phyloP scores from a whole-genome alignment of 345 rosid genomes.

The Arabis alpina region DNA sequence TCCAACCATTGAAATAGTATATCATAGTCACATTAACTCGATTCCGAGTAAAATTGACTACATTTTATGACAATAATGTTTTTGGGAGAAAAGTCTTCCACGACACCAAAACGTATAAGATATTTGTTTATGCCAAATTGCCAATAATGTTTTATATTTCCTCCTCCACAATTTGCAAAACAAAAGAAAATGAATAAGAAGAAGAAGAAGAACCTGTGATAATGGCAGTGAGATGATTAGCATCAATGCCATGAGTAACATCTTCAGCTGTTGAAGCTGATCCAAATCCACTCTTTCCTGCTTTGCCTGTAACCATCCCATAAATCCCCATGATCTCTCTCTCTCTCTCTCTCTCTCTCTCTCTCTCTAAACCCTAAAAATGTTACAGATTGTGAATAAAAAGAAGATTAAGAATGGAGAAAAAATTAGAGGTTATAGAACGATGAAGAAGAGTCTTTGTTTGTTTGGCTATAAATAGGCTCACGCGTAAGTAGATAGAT shows the following conservation, averaged over 20 bases:
- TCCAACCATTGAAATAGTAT: neutral
- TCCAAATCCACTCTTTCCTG: slow-evolving; percentile 89
- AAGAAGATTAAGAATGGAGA: slow-evolving; percentile 25
- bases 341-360: neutral
- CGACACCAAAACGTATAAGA: slow-evolving; percentile 3
- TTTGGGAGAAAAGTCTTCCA: slow-evolving; percentile 1
- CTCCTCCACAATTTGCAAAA: neutral
- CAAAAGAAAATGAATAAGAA: neutral
- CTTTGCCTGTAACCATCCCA: slow-evolving; percentile 65
- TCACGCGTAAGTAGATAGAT: slow-evolving; percentile 18
- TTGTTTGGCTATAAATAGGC: slow-evolving; percentile 38
- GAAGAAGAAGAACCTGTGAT: slow-evolving; percentile 59
- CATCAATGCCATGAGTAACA: slow-evolving; percentile 73
- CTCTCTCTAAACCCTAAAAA: slow-evolving; percentile 12
- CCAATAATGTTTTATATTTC: no score
- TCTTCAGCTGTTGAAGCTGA: slow-evolving; percentile 85
- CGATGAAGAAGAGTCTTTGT: neutral
- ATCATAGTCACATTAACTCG: neutral
- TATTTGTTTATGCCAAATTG: neutral
- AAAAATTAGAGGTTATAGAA: slow-evolving; percentile 3
- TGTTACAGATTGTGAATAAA: neutral
- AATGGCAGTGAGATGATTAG: slow-evolving; percentile 66
- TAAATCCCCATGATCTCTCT: slow-evolving; percentile 50
- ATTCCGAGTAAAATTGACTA: neutral
- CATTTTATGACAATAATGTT: neutral